A percentile compares a stretch with the other conserved stretches of the same genome.
These are phyloP conservation scores for Macrolepiota albuminosa DNA, from an alignment of 768 basidiomycete species.

Conservation along the genomic window DNA sequence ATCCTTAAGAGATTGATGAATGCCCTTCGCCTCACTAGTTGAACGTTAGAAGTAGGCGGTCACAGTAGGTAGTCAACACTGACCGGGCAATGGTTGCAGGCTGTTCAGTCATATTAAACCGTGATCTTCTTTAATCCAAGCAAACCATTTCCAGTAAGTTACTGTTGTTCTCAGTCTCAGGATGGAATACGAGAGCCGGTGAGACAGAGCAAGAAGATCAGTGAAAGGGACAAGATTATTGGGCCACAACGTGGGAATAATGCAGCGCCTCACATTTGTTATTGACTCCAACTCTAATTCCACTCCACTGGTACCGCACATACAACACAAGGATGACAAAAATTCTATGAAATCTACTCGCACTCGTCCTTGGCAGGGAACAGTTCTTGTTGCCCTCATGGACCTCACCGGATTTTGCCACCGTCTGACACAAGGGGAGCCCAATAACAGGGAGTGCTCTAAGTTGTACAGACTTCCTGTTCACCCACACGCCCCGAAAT, in stretches of 20 bases:
- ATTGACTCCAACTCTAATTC: conserved; percentile 1
- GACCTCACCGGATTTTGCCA: neutral
- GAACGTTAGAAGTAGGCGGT: conserved; percentile 12
- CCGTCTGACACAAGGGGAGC: neutral
- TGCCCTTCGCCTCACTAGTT: conserved; percentile 71
- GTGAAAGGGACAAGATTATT: conserved; percentile 11
- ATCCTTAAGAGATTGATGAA: conserved; percentile 72
- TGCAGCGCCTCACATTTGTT: neutral
- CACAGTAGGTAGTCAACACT: conserved; percentile 16
- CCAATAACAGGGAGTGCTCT: neutral
- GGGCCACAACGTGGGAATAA: conserved; percentile 19
- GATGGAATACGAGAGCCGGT: neutral
- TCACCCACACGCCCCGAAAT: neutral
- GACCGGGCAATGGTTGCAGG: conserved; percentile 42
- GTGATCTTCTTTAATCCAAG: conserved; percentile 19
- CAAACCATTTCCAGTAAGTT: conserved; percentile 29
- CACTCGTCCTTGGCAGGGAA: neutral
- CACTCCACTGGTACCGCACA: neutral
- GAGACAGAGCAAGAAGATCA: conserved; percentile 11
- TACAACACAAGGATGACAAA: neutral
- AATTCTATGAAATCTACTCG: neutral
- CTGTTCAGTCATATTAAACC: conserved; percentile 37
- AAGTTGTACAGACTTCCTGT: neutral
- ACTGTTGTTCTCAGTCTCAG: conserved; percentile 6
- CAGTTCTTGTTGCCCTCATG: neutral